Percentiles rank a stretch among this genome's conserved stretches.
Conservation (phyloP, 345 rosid species). For the Brassica juncea region DNA sequence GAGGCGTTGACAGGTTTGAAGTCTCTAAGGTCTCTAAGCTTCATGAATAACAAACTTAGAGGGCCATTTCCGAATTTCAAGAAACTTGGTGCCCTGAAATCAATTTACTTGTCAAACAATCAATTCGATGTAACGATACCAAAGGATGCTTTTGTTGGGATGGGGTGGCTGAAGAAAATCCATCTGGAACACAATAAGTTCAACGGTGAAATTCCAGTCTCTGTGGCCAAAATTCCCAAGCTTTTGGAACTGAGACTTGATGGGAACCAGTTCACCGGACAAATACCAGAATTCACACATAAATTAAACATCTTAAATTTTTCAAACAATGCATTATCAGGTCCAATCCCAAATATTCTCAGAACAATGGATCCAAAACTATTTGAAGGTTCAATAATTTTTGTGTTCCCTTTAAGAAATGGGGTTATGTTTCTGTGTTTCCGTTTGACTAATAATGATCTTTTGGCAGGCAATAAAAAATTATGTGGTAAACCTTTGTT, state of each 20-base stretch:
- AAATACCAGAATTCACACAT: slow-evolving; percentile 54
- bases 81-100: slow-evolving; percentile 50
- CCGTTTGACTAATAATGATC: not conserved
- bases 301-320: slow-evolving; percentile 44
- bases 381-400: slow-evolving; percentile 49
- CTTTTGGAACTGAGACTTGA: slow-evolving; percentile 62
- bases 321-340: slow-evolving; percentile 61
- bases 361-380: slow-evolving; percentile 36
- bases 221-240: slow-evolving; percentile 51
- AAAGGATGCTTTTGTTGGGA: slow-evolving; percentile 54
- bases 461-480: slow-evolving; percentile 61
- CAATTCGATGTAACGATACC: slow-evolving; percentile 60
- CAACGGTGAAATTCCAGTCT: slow-evolving; percentile 62
- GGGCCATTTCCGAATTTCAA: slow-evolving; percentile 67
- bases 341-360: slow-evolving; percentile 59
- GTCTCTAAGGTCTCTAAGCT: slow-evolving; percentile 57
- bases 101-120: slow-evolving; percentile 66
- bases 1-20: slow-evolving; percentile 42
- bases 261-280: slow-evolving; percentile 60
- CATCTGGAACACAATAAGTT: slow-evolving; percentile 55
- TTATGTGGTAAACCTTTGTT: slow-evolving; percentile 68
- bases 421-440: not conserved
- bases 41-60: slow-evolving; percentile 57
- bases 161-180: slow-evolving; percentile 67
- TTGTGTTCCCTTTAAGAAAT: not conserved